These are phyloP conservation scores for Inonotus hispidus DNA, from an alignment of 1,284 basidiomycete species.

Conservation along the genomic window DNA sequence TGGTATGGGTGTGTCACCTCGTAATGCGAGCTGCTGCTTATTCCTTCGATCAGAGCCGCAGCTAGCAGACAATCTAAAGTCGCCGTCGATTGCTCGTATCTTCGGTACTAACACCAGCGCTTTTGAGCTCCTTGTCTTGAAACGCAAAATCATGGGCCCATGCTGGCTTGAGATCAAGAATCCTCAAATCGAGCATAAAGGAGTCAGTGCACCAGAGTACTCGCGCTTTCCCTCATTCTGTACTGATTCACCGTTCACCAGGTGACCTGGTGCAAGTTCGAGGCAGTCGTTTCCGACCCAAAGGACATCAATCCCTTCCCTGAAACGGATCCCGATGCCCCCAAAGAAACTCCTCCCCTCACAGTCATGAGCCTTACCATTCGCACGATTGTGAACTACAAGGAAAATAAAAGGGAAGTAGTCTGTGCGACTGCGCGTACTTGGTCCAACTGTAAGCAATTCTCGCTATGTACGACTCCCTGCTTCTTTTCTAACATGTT, in stretches of 20 bases:
- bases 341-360: conserved; percentile 82
- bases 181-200: conserved; percentile 67
- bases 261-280: conserved; percentile 95
- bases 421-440: conserved; percentile 82
- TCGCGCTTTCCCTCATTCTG: neutral
- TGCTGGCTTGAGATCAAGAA: conserved; percentile 92
- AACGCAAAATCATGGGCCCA: conserved; percentile 97
- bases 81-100: conserved; percentile 81
- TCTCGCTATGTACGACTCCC: neutral
- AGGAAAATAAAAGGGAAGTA: conserved; percentile 90
- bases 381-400: conserved; percentile 93
- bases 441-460: conserved; percentile 79
- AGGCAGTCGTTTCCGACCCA: conserved; percentile 81
- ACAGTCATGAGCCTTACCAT: conserved; percentile 88
- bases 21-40: conserved; percentile 1
- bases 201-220: conserved; percentile 46
- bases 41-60: conserved; percentile 42
- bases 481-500: neutral
- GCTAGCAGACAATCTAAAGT: conserved; percentile 68
- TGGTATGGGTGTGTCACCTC: conserved; percentile 40
- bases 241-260: conserved; percentile 27
- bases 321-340: conserved; percentile 67
- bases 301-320: conserved; percentile 85
- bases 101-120: conserved; percentile 93
- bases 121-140: conserved; percentile 93